Percentiles rank a stretch among this genome's conserved stretches.
Conservation (phyloP, 768 basidiomycete genomes). For the Infundibulicybe gibba region DNA sequence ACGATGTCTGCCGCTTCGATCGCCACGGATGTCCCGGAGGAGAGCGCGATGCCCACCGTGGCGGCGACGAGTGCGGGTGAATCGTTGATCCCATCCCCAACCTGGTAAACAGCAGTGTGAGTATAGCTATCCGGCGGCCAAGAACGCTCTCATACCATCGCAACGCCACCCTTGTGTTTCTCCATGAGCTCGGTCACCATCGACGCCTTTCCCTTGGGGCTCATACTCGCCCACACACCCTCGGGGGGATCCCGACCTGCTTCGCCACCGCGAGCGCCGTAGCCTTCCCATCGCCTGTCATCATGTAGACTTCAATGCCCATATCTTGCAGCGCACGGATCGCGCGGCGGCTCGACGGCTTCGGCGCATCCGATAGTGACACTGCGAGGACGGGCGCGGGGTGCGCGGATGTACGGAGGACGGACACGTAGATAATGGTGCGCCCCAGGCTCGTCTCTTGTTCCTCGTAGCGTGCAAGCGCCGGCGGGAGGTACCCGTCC, state of each 20-base stretch:
- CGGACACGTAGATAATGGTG: constrained; percentile 84
- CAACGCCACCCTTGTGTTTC: constrained; percentile 68
- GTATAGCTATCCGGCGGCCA: constrained; percentile 1
- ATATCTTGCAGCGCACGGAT: constrained; percentile 78
- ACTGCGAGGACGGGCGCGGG: constrained; percentile 72
- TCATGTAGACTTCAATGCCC: constrained; percentile 91
- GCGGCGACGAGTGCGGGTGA: constrained; percentile 96
- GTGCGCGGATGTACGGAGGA: constrained; percentile 40
- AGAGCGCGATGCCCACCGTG: constrained; percentile 94
- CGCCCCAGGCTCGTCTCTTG: constrained; percentile 71
- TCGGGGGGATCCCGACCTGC: constrained; percentile 85
- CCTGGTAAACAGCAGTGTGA: constrained; percentile 39
- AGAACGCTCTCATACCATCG: constrained; percentile 67
- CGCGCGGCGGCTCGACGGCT: constrained; percentile 79
- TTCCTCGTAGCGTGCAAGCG: constrained; percentile 61
- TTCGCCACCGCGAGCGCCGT: constrained; percentile 89
- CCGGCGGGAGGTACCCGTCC: constrained; percentile 49
- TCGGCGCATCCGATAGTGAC: constrained; percentile 84
- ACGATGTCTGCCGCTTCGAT: constrained; percentile 98
- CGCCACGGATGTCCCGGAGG: constrained; percentile 94
- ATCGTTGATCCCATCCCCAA: constrained; percentile 99
- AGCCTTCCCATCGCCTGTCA: constrained; percentile 87
- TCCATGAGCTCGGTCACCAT: constrained; percentile 80
- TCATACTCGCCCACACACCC: constrained; percentile 89
- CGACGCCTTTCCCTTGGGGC: constrained; percentile 92